phyloP scores from a whole-genome alignment of 2,329 filamentous ascomycete genomes.

The Bipolaris gigantea region DNA sequence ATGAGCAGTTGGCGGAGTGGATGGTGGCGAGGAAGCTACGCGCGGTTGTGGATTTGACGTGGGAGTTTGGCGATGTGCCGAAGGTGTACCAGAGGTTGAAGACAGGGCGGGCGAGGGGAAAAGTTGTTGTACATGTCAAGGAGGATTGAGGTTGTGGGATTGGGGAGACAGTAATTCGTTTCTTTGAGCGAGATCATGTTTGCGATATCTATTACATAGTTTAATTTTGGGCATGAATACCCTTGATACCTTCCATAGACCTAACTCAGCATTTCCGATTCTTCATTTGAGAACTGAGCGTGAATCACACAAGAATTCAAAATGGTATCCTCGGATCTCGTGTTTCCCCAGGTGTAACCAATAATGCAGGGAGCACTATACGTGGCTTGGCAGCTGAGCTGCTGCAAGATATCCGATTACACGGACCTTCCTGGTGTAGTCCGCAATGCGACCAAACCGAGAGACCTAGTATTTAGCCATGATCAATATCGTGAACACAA shows the following conservation, averaged over 20 bases:
- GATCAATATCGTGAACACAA: not conserved
- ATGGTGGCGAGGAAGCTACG: conserved; percentile 60
- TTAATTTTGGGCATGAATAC: not conserved
- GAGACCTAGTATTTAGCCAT: not conserved
- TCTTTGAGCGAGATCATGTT: not conserved
- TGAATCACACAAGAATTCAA: not conserved
- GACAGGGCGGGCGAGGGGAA: conserved; percentile 57
- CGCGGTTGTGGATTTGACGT: conserved; percentile 57
- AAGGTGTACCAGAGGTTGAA: conserved; percentile 61
- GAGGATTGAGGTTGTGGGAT: not conserved
- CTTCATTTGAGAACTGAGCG: too few species aligned
- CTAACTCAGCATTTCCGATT: not conserved
- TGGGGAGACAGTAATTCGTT: too few species aligned
- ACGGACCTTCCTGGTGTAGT: not conserved
- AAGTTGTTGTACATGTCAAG: conserved; percentile 52
- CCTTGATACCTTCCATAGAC: not conserved
- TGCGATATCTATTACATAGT: not conserved
- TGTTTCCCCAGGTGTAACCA: not conserved
- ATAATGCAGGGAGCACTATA: not conserved
- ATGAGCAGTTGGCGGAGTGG: conserved; percentile 54
- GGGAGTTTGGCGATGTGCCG: conserved; percentile 56
- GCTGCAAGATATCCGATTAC: too few species aligned
- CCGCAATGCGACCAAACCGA: not conserved
- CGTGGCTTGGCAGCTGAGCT: not conserved
- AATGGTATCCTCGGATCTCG: not conserved